Base-by-base conservation (phyloP, 2,329 filamentous ascomycete genomes). In the Pyricularia sp. region DNA sequence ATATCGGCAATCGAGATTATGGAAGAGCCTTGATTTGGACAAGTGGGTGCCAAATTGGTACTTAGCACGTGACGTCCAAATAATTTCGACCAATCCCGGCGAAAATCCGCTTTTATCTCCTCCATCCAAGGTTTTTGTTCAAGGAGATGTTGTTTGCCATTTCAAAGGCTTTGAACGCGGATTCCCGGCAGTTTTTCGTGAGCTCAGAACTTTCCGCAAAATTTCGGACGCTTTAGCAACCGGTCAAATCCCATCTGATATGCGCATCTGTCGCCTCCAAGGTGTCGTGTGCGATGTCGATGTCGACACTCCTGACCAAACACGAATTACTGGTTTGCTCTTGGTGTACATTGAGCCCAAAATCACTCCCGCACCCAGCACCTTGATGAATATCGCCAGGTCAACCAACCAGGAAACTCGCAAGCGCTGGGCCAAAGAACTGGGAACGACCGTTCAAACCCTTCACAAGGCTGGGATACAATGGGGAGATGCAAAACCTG, bases 41-140 rank as follows among this genome's bases (percentile, higher is more conserved):
- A 61, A 26, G n/a, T 61, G 58, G 58, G 58, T 61, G n/a, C 58
- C 58, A 26, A 61, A 61, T 61, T 61, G 58, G 58, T 61, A 61
- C 25, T 61, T 26, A n/a, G n/a, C 58, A 26, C 58, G 58, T n/a
- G 58, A 61, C 58, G 58, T 61, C 25, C 58, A 61, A 61, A 61
- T 61, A n/a, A 26, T 25, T 25, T 25, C 11, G 58, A 12, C 58
- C 25, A 61, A 12, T 25, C 42, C 42, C n/a, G n/a, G n/a, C n/a
- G 25, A 61, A 26, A 61, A 25, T 26, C 58, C n/a, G n/a, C 25
- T 61, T 26, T 23, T 25, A 12, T 61, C n/a, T 26, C 58, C n/a
- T 61, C 58, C 58, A 17, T 61, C 58, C 23, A 61, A 61, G 25
- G 25, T 26, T 26, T 26, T 25, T 23, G 58, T 61, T 61, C n/a